Evolutionary conservation across 768 basidiomycete genomes (phyloP).

Genomic region (Neoboletus magnificus): DNA sequence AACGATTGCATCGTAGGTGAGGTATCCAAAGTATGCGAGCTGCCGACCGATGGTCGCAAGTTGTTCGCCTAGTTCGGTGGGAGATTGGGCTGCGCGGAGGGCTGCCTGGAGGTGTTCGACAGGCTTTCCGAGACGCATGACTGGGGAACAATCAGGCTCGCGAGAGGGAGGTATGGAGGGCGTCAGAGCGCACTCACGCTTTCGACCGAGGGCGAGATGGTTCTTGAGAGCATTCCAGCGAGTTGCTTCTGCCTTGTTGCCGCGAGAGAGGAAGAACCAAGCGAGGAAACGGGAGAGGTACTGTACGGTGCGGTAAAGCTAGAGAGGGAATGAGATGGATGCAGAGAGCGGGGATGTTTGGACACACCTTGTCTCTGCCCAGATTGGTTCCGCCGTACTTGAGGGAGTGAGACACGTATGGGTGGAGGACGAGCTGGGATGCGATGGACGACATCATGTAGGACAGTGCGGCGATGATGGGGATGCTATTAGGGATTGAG

Average conservation of each 20-base stretch:
- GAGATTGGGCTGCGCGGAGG: conserved; percentile 58
- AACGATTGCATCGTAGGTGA: conserved; percentile 74
- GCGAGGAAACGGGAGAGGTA: conserved; percentile 88
- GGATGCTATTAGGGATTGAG: conserved; percentile 1
- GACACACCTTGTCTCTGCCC: conserved; percentile 84
- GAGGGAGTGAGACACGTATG: conserved; percentile 68
- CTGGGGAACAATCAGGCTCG: conserved; percentile 38
- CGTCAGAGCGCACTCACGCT: conserved; percentile 47
- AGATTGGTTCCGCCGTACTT: conserved; percentile 77
- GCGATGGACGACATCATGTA: conserved; percentile 41
- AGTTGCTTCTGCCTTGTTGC: conserved; percentile 65
- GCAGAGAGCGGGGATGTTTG: not conserved
- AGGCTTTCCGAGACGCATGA: conserved; percentile 91
- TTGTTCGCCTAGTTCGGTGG: conserved; percentile 63
- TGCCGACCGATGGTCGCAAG: conserved; percentile 80
- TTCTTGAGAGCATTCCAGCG: conserved; percentile 83
- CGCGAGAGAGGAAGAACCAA: conserved; percentile 72
- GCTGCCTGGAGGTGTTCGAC: conserved; percentile 92
- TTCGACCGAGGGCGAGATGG: conserved; percentile 81
- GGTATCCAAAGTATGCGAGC: conserved; percentile 84
- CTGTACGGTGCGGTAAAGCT: conserved; percentile 90
- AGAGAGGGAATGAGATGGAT: not conserved
- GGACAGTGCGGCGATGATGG: conserved; percentile 10
- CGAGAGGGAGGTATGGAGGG: not conserved
- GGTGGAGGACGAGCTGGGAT: conserved; percentile 83